Evolutionary conservation across 148 eudicot species (phyloP).

Genomic region (Amaranthus hypochondriacus): DNA sequence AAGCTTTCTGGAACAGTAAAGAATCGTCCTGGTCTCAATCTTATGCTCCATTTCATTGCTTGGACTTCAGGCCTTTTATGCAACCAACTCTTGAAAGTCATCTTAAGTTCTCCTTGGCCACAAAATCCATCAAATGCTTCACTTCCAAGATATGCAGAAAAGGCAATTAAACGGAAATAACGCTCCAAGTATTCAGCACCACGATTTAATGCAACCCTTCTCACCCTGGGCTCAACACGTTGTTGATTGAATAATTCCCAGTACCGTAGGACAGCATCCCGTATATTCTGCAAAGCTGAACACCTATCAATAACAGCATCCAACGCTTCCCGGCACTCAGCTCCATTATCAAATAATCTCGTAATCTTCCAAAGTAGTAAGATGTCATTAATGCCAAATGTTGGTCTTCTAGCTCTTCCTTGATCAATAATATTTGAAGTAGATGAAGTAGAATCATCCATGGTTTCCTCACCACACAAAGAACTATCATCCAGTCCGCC

Average conservation of each 20-base stretch:
- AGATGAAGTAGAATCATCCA: conserved; percentile 37
- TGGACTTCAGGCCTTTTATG: conserved; percentile 89
- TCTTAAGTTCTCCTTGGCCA: conserved; percentile 65
- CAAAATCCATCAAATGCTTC: conserved; percentile 91
- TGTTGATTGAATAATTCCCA: conserved; percentile 76
- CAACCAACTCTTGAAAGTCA: conserved; percentile 90
- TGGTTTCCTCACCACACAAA: conserved; percentile 66
- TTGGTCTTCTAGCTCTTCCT: conserved; percentile 35
- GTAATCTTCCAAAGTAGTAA: conserved; percentile 92
- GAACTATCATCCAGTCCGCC: conserved; percentile 43
- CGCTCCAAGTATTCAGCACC: conserved; percentile 97
- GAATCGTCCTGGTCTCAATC: conserved; percentile 92
- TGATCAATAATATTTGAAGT: conserved; percentile 32
- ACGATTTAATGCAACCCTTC: conserved; percentile 86
- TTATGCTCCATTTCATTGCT: conserved; percentile 97
- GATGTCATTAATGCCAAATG: conserved; percentile 90
- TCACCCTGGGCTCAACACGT: conserved; percentile 81
- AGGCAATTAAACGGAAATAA: conserved; percentile 88
- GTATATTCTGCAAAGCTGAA: conserved; percentile 92
- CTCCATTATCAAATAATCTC: conserved; percentile 90
- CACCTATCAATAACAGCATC: conserved; percentile 92
- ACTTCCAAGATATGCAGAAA: conserved; percentile 96
- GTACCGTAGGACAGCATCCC: conserved; percentile 90
- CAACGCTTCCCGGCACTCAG: conserved; percentile 87
- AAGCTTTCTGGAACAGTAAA: conserved; percentile 81